Percentiles rank a stretch among this genome's conserved stretches.
Evolutionary conservation across 2,329 filamentous ascomycete genomes (phyloP).

Genomic region (Claviceps monticola): DNA sequence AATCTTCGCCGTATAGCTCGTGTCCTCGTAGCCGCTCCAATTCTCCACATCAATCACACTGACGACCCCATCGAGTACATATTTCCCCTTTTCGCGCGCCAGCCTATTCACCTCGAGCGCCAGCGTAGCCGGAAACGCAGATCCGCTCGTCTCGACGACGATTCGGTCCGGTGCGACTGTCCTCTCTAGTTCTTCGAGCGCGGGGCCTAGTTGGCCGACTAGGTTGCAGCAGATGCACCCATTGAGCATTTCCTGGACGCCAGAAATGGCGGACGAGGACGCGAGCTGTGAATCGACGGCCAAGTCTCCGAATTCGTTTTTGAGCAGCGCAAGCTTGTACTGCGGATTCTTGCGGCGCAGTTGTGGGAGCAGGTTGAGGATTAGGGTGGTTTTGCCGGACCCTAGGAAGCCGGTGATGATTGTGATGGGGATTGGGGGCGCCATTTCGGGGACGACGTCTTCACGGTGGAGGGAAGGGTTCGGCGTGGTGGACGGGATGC

Average conservation of each 20-base stretch:
- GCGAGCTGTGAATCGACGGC: constrained; percentile 90
- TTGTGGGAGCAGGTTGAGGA: constrained; percentile 87
- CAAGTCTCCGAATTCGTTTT: constrained; percentile 96
- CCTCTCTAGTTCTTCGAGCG: constrained; percentile 58
- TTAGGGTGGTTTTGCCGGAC: constrained; percentile 89
- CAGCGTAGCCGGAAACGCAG: constrained; percentile 75
- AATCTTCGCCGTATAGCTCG: constrained; percentile 73
- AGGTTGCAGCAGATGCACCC: constrained; percentile 99
- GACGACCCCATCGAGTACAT: constrained; percentile 74
- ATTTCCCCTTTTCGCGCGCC: constrained; percentile 51
- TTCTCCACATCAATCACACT: constrained; percentile 91
- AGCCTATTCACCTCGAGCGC: constrained; percentile 82
- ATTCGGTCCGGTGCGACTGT: constrained; percentile 60
- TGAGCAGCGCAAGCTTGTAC: constrained; percentile 87
- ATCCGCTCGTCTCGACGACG: constrained; percentile 85
- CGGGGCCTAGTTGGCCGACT: constrained; percentile 75
- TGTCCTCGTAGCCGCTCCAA: constrained; percentile 86
- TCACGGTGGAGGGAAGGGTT: background rate
- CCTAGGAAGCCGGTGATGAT: constrained; percentile 95
- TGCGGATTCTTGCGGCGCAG: constrained; percentile 54
- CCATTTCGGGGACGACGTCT: constrained; percentile 25
- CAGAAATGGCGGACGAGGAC: constrained; percentile 66
- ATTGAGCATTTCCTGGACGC: constrained; percentile 84
- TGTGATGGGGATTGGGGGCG: constrained; percentile 66
- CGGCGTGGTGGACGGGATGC: too few relatives aligned